Evolutionary conservation across 1,139 yeast genomes (phyloP).

Genomic region (Yamadazyma dushanensis): DNA sequence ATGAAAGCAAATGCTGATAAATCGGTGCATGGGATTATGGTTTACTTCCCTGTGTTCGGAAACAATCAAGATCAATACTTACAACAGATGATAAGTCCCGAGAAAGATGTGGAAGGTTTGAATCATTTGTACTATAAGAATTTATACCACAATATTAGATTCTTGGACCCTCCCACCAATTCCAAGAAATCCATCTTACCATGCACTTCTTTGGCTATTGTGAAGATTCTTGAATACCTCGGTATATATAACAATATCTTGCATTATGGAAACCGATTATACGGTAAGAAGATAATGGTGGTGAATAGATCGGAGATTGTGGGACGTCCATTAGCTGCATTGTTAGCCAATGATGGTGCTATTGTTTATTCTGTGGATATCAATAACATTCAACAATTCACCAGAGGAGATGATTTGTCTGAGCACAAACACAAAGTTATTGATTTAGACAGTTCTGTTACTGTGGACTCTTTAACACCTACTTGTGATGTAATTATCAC

Average conservation of each 20-base stretch:
- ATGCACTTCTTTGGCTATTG: constrained; percentile 94
- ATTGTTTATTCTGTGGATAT: constrained; percentile 90
- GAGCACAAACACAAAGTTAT: constrained; percentile 81
- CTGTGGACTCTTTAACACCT: constrained; percentile 64
- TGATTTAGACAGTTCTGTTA: constrained; percentile 52
- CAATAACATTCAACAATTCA: constrained; percentile 83
- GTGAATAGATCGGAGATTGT: constrained; percentile 95
- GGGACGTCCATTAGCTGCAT: constrained; percentile 94
- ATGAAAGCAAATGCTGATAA: constrained; percentile 80
- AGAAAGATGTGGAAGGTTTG: constrained; percentile 94
- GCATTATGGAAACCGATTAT: constrained; percentile 86
- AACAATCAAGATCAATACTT: constrained; percentile 92
- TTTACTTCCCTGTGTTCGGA: constrained; percentile 97
- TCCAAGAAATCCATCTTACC: constrained; percentile 86
- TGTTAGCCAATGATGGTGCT: constrained; percentile 96
- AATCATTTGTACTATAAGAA: constrained; percentile 90
- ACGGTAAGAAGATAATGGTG: constrained; percentile 87
- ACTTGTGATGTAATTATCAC: constrained; percentile 90
- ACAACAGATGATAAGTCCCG: constrained; percentile 83
- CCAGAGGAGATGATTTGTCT: constrained; percentile 89
- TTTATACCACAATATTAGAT: constrained; percentile 89
- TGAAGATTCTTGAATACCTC: constrained; percentile 85
- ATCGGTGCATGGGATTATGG: constrained; percentile 87
- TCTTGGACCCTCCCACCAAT: constrained; percentile 64
- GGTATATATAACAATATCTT: constrained; percentile 82